A percentile compares a stretch with the other conserved stretches of the same genome.
Evolutionary conservation across 805 yeast species (phyloP).

Genomic region (Zygosaccharomyces bailii): DNA sequence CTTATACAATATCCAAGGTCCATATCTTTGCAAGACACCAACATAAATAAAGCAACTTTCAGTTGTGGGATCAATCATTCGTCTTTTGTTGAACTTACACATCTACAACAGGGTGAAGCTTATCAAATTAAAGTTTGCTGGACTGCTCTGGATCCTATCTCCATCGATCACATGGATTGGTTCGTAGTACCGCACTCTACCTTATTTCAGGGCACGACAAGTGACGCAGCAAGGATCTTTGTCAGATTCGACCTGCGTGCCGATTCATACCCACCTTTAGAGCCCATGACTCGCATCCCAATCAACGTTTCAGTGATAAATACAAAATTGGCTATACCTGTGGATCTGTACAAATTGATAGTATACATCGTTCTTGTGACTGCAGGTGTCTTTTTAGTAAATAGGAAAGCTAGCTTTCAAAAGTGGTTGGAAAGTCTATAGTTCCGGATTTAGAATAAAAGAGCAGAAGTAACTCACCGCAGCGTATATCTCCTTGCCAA

Average conservation of each 20-base stretch:
- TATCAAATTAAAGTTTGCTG: slow-evolving; percentile 32
- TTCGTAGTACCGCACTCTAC: slow-evolving; percentile 15
- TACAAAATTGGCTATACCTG: slow-evolving; percentile 25
- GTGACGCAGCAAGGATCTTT: slow-evolving; percentile 17
- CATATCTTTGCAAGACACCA: slow-evolving; percentile 9
- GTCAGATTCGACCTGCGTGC: slow-evolving; percentile 13
- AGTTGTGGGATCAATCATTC: slow-evolving; percentile 6
- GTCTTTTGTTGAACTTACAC: slow-evolving; percentile 17
- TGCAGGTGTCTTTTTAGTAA: slow-evolving; percentile 9
- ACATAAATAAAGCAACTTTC: slow-evolving; percentile 11
- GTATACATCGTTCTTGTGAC: slow-evolving; percentile 15
- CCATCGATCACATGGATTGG: slow-evolving; percentile 16
- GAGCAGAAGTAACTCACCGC: slow-evolving; percentile 65
- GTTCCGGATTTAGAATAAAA: slow-evolving; percentile 45
- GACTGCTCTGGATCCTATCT: slow-evolving; percentile 32
- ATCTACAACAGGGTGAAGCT: slow-evolving; percentile 16
- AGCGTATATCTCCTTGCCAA: slow-evolving; percentile 68
- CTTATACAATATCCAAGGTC: slow-evolving; percentile 7
- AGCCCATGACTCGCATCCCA: slow-evolving; percentile 14
- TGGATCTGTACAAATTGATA: slow-evolving; percentile 23
- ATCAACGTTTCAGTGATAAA: slow-evolving; percentile 24
- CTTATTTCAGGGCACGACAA: slow-evolving; percentile 11
- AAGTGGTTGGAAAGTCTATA: slow-evolving; percentile 20
- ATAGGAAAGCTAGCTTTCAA: slow-evolving; percentile 12
- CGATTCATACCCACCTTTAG: slow-evolving; percentile 24